These are phyloP conservation scores for Mercurialis annua DNA, from an alignment of 345 rosid genomes.

Conservation along the genomic window DNA sequence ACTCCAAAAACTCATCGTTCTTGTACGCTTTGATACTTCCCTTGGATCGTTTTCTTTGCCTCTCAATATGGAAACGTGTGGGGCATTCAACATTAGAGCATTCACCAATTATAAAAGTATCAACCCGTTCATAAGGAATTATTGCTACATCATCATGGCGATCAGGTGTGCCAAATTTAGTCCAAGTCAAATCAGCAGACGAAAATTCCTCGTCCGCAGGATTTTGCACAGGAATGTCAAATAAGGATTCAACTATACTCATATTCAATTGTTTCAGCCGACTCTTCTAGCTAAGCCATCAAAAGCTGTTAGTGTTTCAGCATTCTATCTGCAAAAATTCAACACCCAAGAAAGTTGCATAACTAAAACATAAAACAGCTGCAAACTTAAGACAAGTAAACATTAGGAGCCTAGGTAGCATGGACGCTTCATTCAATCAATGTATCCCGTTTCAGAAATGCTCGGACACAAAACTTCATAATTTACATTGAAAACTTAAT, in stretches of 20 bases:
- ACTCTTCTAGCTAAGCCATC: background rate
- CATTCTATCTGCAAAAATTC: conserved; percentile 3
- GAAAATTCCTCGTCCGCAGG: conserved; percentile 73
- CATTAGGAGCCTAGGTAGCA: too few relatives aligned
- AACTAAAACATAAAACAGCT: background rate
- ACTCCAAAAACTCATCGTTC: conserved; percentile 75
- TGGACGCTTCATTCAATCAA: too few relatives aligned
- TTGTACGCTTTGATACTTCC: conserved; percentile 75
- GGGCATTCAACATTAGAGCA: conserved; percentile 76
- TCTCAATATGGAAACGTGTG: conserved; percentile 82
- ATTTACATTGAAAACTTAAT: background rate
- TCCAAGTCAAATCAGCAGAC: conserved; percentile 70
- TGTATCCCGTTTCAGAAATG: too few relatives aligned
- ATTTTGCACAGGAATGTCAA: conserved; percentile 62
- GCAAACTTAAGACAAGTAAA: too few relatives aligned
- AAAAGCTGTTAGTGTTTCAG: background rate
- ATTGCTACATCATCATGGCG: conserved; percentile 76
- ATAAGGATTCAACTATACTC: conserved; percentile 55
- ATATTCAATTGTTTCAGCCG: conserved; percentile 18
- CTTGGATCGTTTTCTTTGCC: conserved; percentile 63
- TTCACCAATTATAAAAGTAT: conserved; percentile 79
- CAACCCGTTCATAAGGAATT: conserved; percentile 66
- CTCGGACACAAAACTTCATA: too few relatives aligned
- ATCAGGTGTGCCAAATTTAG: conserved; percentile 69
- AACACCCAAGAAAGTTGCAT: background rate